Evolutionary conservation across 768 basidiomycete species (phyloP), one percentile per base, ranked within the genome.

Genomic region (Boletus reticulatus): DNA sequence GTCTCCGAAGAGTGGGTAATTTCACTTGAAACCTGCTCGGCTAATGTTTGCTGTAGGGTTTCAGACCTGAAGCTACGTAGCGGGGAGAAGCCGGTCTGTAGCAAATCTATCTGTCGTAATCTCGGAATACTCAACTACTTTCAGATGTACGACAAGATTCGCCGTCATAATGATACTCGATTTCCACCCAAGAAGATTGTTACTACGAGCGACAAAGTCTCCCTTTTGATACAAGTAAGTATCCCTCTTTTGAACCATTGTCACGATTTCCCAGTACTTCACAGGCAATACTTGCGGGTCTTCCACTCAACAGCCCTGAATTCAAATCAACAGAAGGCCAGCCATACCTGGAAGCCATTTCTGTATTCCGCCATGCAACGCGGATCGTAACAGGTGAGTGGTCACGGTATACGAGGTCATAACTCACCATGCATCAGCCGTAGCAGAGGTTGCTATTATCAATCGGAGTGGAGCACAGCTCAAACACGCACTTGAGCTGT

Each of bases 401-500:
- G 41, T 27, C 13, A 19, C 6, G 3, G 4, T 13, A 46, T 16
- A 20, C 32, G 31, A 45, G 54, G 9, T 45, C 31, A 32, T 56
- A 55, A 32, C 55, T 43, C 29, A 55, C 54, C 32, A n/a, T 38
- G 44, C 55, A 19, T 12, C 50, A 96, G 94, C 87, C 24, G 75
- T 92, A 32, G 83, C 90, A 6, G 91, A 94, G 61, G 83, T 94
- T 17, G 87, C 87, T 0, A 79, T 88, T 34, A 76, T 80, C 32
- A 84, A 82, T 59, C 75, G 79, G 59, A 78, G 77, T 51, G 96
- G 92, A 3, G 72, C 80, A 6, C 84, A 88, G 52, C 72, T 88
- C 24, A 88, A 88, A 64, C 67, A 87, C 55, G 86, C 88, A 0
- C 74, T 96, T 13, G 92, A 95, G 71, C 66, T 94, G 85, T 87